Evolutionary conservation across 371 early-diverging fungal genomes (phyloP).

Genomic region (Mortierella sp.): DNA sequence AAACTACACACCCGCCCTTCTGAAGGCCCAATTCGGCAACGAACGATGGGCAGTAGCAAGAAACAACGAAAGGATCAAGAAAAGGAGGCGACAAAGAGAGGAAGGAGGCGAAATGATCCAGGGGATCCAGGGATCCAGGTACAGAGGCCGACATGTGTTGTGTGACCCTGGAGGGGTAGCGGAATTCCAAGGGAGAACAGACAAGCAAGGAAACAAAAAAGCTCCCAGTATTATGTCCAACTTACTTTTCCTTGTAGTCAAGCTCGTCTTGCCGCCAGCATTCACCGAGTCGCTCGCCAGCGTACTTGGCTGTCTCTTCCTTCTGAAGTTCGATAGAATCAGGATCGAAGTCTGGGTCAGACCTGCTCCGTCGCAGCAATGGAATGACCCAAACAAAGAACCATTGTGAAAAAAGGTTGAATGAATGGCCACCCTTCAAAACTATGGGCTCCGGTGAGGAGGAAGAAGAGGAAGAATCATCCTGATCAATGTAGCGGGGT

Average conservation of each 20-base stretch:
- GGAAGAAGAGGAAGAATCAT: constrained; percentile 27
- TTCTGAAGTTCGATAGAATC: constrained; percentile 54
- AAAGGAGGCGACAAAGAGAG: background rate
- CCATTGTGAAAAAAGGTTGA: constrained; percentile 59
- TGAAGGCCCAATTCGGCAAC: too few species aligned
- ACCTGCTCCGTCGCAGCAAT: constrained; percentile 54
- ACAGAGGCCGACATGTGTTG: too few species aligned
- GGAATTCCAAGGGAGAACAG: too few species aligned
- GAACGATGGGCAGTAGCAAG: too few species aligned
- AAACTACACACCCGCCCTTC: too few species aligned
- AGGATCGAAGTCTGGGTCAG: constrained; percentile 56
- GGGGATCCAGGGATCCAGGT: background rate
- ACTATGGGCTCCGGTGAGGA: constrained; percentile 23
- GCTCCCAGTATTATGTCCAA: background rate
- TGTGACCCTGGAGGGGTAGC: too few species aligned
- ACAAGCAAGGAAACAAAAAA: background rate
- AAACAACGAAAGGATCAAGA: too few species aligned
- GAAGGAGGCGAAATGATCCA: background rate
- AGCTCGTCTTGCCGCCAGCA: constrained; percentile 60
- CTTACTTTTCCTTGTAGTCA: constrained; percentile 48
- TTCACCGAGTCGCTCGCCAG: constrained; percentile 61
- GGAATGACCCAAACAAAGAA: constrained; percentile 68
- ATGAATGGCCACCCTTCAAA: constrained; percentile 51
- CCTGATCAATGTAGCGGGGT: constrained; percentile 19
- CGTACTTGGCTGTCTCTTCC: constrained; percentile 60